These are phyloP conservation scores for Naganishia friedmannii DNA, from an alignment of 768 basidiomycete genomes.

Conservation along the genomic window DNA sequence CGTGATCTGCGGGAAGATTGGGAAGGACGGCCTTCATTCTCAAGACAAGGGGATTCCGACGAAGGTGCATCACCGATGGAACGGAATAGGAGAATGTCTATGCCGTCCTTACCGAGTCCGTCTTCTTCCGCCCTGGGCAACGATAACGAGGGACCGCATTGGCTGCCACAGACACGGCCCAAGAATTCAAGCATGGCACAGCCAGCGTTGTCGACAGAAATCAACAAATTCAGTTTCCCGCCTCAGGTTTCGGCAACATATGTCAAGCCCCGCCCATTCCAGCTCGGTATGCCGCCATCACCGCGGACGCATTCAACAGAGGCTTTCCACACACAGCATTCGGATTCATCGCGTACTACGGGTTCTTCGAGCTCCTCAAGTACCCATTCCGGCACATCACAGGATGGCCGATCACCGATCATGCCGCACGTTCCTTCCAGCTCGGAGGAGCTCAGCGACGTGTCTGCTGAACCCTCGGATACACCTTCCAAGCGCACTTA, in stretches of 20 bases:
- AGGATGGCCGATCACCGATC: not conserved
- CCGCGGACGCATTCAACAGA: not conserved
- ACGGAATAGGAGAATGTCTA: constrained; percentile 16
- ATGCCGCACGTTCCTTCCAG: not conserved
- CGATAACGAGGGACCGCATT: not conserved
- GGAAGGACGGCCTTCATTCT: not conserved
- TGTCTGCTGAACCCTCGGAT: not conserved
- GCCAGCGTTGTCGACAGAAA: not conserved
- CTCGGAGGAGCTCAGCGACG: constrained; percentile 12
- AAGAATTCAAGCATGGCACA: not conserved
- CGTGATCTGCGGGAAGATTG: constrained; percentile 6
- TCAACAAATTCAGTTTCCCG: not conserved
- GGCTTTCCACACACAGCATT: not conserved
- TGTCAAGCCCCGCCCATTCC: not conserved
- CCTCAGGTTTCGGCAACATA: constrained; percentile 2
- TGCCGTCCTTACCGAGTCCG: constrained; percentile 14
- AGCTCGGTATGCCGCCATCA: constrained; percentile 6
- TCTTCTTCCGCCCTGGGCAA: not conserved
- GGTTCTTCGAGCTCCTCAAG: not conserved
- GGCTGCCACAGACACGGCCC: constrained; percentile 1
- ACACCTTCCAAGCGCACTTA: constrained; percentile 7
- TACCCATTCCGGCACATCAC: not conserved
- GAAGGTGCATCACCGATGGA: constrained; percentile 1
- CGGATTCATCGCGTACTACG: not conserved
- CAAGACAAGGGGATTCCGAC: constrained; percentile 2